Evolutionary conservation across 1,284 basidiomycete genomes (phyloP), one percentile per base, ranked within the genome.

Genomic region (Irpex rosettiformis): DNA sequence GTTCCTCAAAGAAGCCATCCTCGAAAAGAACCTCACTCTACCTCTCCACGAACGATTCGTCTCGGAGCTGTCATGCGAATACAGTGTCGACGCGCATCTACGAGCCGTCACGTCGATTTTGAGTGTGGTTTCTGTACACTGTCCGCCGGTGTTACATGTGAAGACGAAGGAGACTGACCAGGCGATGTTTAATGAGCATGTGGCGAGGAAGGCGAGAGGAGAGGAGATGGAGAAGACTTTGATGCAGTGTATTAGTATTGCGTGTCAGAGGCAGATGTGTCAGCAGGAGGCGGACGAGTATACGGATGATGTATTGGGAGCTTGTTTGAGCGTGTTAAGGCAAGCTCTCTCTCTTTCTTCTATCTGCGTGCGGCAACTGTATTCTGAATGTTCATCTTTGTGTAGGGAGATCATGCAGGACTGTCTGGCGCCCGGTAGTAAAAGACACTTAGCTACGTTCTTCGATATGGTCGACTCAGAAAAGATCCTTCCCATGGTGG

Each of bases 221-320:
- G 33, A 40, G 33, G 33, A 40, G 33, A n/a, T 13, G 13, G 33
- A 40, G 33, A 40, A 11, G 33, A 51, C 48, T 10, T 22, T 51
- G n/a, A 27, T 51, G 48, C 48, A 51, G 11, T 51, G 48, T 51
- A 51, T 51, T 11, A 16, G 48, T 21, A 51, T 51, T 25, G 48
- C 48, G 24, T 51, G 48, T 29, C 48, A 51, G 22, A 16, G 48
- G 16, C 48, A 51, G n/a, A 51, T 51, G 25, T 51, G 48, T 28
- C 22, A 16, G 48, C n/a, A 13, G 13, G 11, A 18, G 18, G 27
- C 25, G 48, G 28, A 8, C 10, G 7, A n/a, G 25, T 18, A n/a
- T 18, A 51, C 48, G 11, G 18, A 51, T 25, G 18, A 25, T 13
- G 48, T 51, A 10, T 28, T 51, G 25, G 48, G 48, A 25, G 48